Percentiles rank a stretch among this genome's conserved stretches.
These are phyloP conservation scores for Alnus rubra DNA, from an alignment of 306 rosid species.

Conservation along the genomic window DNA sequence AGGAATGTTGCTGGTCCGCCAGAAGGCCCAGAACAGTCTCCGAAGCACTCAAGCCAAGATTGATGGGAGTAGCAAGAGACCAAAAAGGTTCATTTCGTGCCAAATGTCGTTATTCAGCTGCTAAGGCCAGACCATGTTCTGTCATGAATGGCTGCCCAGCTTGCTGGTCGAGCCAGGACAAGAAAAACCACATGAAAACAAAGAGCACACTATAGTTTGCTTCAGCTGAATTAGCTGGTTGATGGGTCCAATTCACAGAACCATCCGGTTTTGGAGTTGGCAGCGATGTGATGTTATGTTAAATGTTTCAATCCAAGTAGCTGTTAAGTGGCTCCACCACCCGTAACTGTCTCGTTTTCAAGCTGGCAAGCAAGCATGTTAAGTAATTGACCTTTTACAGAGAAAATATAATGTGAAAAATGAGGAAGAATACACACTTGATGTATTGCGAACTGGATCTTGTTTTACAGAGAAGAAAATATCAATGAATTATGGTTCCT, in stretches of 20 bases:
- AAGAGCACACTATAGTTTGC: constrained; percentile 24
- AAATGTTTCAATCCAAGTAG: constrained; percentile 39
- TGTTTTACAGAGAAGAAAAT: constrained; percentile 33
- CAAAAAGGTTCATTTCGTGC: too few relatives aligned
- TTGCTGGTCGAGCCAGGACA: constrained; percentile 23
- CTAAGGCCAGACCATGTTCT: too few relatives aligned
- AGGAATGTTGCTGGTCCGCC: too few relatives aligned
- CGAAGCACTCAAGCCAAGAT: too few relatives aligned
- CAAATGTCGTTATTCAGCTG: too few relatives aligned
- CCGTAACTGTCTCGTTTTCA: constrained; percentile 27
- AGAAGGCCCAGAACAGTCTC: too few relatives aligned
- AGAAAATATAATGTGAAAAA: constrained; percentile 19
- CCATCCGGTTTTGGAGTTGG: constrained; percentile 41
- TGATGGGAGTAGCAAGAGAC: too few relatives aligned
- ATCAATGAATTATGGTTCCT: constrained; percentile 33
- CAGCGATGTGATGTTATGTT: constrained; percentile 44
- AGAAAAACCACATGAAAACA: constrained; percentile 16
- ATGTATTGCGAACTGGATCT: constrained; percentile 26
- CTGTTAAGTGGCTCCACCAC: constrained; percentile 39
- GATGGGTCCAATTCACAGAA: constrained; percentile 33
- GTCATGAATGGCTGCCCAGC: neutral
- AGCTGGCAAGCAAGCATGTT: constrained; percentile 40
- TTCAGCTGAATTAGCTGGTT: constrained; percentile 32
- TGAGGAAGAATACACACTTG: constrained; percentile 15
- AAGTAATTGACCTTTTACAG: neutral